Conservation (phyloP, 2,329 filamentous ascomycete genomes). For the Diaporthe sp. region DNA sequence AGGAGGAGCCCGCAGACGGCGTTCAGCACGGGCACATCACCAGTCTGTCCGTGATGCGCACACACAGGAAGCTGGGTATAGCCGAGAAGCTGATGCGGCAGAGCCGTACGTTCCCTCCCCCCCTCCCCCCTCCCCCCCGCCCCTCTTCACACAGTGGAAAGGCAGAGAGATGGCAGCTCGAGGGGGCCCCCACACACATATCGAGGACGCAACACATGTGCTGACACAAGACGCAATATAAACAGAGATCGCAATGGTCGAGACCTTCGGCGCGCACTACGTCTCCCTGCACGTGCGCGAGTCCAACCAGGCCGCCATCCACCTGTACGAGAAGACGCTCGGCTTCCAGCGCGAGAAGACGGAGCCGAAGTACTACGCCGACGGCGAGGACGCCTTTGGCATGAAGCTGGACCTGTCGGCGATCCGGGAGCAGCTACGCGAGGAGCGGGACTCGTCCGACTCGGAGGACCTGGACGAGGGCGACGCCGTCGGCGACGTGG, state of each 20-base stretch:
- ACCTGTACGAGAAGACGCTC: conserved; percentile 92
- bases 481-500: conserved; percentile 77
- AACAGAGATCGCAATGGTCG: conserved; percentile 90
- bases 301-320: conserved; percentile 91
- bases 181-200: background rate
- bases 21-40: conserved; percentile 97
- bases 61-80: conserved; percentile 89
- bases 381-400: conserved; percentile 94
- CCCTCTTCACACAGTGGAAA: too few species aligned
- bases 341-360: conserved; percentile 90
- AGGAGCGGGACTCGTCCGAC: conserved; percentile 52
- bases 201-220: background rate
- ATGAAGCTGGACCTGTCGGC: conserved; percentile 89
- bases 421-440: conserved; percentile 65
- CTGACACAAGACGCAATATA: conserved; percentile 52
- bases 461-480: conserved; percentile 71
- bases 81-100: conserved; percentile 99
- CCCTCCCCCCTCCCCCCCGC: background rate
- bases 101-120: conserved; percentile 75
- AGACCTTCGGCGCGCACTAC: conserved; percentile 91
- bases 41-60: conserved; percentile 94
- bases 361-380: conserved; percentile 94
- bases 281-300: conserved; percentile 96
- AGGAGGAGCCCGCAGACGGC: conserved; percentile 94
- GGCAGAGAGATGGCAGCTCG: too few species aligned